phyloP scores from a whole-genome alignment of 139 green algal genomes.

The Nannochloris sp. region DNA sequence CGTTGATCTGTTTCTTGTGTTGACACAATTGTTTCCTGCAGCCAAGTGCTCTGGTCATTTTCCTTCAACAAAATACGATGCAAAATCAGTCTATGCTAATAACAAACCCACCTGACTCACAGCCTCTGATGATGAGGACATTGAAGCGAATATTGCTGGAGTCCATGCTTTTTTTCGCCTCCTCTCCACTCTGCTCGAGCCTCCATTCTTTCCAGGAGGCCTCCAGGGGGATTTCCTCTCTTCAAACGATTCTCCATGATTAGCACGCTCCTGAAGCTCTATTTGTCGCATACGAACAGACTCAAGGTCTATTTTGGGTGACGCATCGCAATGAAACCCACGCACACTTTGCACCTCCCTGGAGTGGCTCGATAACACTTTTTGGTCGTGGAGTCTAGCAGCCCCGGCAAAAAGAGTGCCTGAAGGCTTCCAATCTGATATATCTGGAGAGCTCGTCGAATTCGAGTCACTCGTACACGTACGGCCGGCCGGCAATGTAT shows the following conservation, averaged over 20 bases:
- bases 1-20: too few species aligned
- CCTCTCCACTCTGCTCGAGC: background rate
- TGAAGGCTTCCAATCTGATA: slow-evolving; percentile 3
- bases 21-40: too few species aligned
- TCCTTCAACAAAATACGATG: too few species aligned
- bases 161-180: slow-evolving; percentile 1
- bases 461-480: background rate
- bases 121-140: background rate
- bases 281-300: slow-evolving; percentile 19
- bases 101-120: too few species aligned
- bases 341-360: too few species aligned
- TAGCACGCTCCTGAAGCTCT: slow-evolving; percentile 12
- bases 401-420: background rate
- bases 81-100: too few species aligned
- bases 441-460: background rate
- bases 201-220: slow-evolving; percentile 16
- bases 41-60: too few species aligned
- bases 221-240: slow-evolving; percentile 20
- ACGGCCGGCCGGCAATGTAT: slow-evolving; percentile 8
- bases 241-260: background rate
- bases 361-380: too few species aligned
- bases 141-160: slow-evolving; percentile 1
- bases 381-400: too few species aligned
- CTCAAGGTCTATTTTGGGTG: background rate
- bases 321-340: too few species aligned